Conservation (phyloP, 306 rosid species). For the Cucurbita maxima region DNA sequence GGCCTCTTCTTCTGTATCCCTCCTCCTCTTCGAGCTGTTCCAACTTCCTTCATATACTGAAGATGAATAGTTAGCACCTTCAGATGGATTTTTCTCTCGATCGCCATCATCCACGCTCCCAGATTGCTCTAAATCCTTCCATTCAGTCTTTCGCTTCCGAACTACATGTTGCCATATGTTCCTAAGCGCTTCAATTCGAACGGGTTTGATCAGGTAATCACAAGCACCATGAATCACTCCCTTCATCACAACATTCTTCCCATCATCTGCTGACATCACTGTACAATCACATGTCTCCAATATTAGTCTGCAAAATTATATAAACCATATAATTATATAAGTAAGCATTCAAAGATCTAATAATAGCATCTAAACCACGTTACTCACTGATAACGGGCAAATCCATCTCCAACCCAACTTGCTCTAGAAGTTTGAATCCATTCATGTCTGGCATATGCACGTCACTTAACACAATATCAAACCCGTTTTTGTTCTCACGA, state of each 20-base stretch:
- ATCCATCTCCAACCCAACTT: constrained; percentile 92
- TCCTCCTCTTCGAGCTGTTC: constrained; percentile 69
- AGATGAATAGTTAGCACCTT: constrained; percentile 87
- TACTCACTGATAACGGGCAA: constrained; percentile 88
- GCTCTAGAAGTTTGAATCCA: constrained; percentile 86
- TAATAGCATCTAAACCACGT: background rate
- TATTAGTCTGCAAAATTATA: constrained; percentile 4
- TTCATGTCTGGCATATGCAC: constrained; percentile 99
- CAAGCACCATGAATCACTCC: constrained; percentile 99
- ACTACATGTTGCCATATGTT: constrained; percentile 98
- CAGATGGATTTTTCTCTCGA: constrained; percentile 51
- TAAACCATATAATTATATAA: background rate
- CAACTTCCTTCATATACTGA: constrained; percentile 84
- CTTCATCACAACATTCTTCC: constrained; percentile 80
- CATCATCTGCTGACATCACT: constrained; percentile 99
- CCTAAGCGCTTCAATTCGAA: constrained; percentile 85
- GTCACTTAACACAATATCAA: constrained; percentile 83
- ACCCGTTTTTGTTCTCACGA: constrained; percentile 71
- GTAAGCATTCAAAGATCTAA: background rate
- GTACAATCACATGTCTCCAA: constrained; percentile 14
- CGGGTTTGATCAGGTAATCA: constrained; percentile 89
- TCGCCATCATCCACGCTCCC: constrained; percentile 98
- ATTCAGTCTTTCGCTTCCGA: constrained; percentile 74
- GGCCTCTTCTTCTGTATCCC: constrained; percentile 73
- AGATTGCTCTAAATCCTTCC: constrained; percentile 77